Evolutionary conservation across 148 eudicot genomes (phyloP).

Genomic region (Drosera capensis): DNA sequence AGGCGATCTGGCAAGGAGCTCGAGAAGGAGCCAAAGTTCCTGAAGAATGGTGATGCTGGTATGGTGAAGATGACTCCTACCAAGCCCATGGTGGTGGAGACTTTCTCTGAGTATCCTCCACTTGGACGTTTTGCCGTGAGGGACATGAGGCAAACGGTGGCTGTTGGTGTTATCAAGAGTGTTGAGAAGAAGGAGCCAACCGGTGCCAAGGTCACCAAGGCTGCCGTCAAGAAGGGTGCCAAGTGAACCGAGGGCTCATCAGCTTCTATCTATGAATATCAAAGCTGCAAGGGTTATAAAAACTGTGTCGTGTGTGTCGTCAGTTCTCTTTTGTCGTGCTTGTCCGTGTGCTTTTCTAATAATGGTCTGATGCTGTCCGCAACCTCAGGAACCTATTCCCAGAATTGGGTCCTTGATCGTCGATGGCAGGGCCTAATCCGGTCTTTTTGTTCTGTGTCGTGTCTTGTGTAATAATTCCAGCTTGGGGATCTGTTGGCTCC

Average conservation of each 20-base stretch:
- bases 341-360: background rate
- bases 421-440: conserved; percentile 14
- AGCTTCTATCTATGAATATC: background rate
- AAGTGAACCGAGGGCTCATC: conserved; percentile 16
- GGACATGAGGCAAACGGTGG: conserved; percentile 23
- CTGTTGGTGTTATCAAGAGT: conserved; percentile 30
- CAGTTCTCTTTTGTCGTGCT: background rate
- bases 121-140: conserved; percentile 21
- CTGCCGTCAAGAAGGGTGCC: conserved; percentile 30
- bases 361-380: conserved; percentile 4
- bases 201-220: conserved; percentile 32
- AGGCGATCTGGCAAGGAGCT: conserved; percentile 23
- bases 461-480: no score
- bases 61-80: conserved; percentile 21
- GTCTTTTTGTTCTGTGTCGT: background rate
- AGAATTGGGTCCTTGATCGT: conserved; percentile 28
- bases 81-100: conserved; percentile 24
- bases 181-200: conserved; percentile 31
- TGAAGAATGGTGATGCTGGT: conserved; percentile 23
- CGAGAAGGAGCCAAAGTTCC: conserved; percentile 21
- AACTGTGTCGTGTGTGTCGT: background rate
- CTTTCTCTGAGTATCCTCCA: conserved; percentile 20
- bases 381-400: conserved; percentile 8
- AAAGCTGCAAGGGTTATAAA: background rate
- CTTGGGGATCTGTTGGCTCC: no score